These are phyloP conservation scores for Boletus pseudo-olivaceus DNA, from an alignment of 768 basidiomycete species.

Conservation along the genomic window DNA sequence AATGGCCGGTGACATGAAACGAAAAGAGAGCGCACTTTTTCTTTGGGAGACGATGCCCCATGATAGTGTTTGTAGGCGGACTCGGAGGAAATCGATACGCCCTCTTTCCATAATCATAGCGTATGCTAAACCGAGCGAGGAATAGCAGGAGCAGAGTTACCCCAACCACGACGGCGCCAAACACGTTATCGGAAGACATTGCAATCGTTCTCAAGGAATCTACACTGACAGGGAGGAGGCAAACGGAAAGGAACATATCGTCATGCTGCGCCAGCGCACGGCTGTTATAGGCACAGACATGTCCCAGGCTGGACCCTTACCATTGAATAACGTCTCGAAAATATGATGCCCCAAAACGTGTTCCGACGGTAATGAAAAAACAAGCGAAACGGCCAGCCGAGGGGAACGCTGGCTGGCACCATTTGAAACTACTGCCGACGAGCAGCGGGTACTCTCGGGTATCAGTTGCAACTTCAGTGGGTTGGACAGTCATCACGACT, in stretches of 20 bases:
- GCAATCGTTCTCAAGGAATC: neutral
- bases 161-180: neutral
- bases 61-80: neutral
- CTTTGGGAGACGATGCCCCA: neutral
- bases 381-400: no score
- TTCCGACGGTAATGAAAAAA: no score
- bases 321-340: no score
- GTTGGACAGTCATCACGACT: no score
- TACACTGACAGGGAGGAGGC: neutral
- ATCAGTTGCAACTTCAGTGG: no score
- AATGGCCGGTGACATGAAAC: neutral
- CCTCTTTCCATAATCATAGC: neutral
- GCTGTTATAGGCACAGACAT: no score
- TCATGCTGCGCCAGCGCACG: no score
- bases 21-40: slow-evolving; percentile 4
- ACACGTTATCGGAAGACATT: neutral
- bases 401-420: no score
- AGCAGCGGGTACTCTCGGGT: no score
- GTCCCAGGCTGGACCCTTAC: no score
- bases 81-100: slow-evolving; percentile 4
- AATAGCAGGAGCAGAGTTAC: neutral
- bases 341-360: no score
- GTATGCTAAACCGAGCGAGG: slow-evolving; percentile 1
- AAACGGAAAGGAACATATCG: neutral
- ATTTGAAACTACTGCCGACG: no score